Evolutionary conservation across 371 early-diverging fungal genomes (phyloP), one percentile per base, ranked within the genome.

Genomic region (Choanephora cucurbitarum): DNA sequence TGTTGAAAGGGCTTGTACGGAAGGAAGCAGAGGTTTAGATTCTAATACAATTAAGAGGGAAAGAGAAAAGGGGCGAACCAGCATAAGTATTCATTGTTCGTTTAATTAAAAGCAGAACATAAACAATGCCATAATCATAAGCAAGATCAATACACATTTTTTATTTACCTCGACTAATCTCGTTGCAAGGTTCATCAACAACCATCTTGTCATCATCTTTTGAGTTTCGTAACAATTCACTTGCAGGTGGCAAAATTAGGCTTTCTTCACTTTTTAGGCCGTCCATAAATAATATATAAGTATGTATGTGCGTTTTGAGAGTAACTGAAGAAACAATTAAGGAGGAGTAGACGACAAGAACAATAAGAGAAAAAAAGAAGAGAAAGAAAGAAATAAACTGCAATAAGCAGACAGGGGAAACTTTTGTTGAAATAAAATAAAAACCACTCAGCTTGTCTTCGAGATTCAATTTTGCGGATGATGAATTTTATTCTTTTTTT

Each of bases 221-320:
- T 13, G 62, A 55, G 31, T 53, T 54, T 44, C 68, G 32, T 39
- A 71, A 28, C 18, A 71, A 41, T 22, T 69, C 67, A 55, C 69
- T 56, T 37, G 71, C 69, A 7, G 69, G 60, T 33, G 73, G 73
- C 21, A 73, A 42, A 19, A 58, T 34, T 47, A 62, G 59, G 18
- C 28, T 52, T 10, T 24, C 34, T 33, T 58, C 49, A 31, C 17
- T 17, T 18, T 34, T 28, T 2, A 49, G 15, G 23, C 9, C 37
- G 47, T 40, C 45, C 49, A 57, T 49, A 55, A 46, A 50, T 34
- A 45, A 18, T 11, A 24, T 37, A 40, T 13, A 34, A 18, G 28
- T 32, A 32, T 48, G 18, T 49, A 13, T 33, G 46, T 45, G 47
- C 5, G 7, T 3, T 28, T 28, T 28, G 7, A 7, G 28, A 28